Base-by-base conservation (phyloP, 768 basidiomycete species). In the Leccinum ochraceum region DNA sequence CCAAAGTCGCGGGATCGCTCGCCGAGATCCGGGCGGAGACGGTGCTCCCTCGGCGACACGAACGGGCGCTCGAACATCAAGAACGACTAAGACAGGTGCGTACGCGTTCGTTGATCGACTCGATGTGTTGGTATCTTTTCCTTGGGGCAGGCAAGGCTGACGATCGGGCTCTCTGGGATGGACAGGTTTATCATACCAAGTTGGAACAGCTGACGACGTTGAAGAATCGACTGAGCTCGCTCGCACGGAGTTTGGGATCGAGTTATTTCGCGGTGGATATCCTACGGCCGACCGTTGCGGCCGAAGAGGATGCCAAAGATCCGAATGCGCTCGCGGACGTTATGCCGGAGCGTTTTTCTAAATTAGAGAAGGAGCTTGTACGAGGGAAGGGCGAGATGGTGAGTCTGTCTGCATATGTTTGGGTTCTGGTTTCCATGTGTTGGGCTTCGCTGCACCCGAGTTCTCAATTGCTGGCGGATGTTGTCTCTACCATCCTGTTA, bases 331-430 rank as follows among this genome's bases (percentile, higher is more conserved):
- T 83, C 67, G 79, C 83, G 24, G 90, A 95, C 66, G 90, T 94
- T 16, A 88, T 86, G 11, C 87, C 89, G 0, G 92, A 94, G 64
- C 83, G 90, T 13, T 92, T 95, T 69, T 80, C 85, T 51, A 87
- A 79, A 66, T 77, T 95, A 6, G 92, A 95, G 79, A 89, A 90
- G 70, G 92, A 95, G 68, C 81, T 94, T 17, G 86, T 90, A 10
- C 80, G 89, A 56, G 92, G 91, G 11, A 94, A 94, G 74, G 83
- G 83, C n/a, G 94, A 95, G 83, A 82, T 93, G 57, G 90, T 93
- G 66, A 68, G 90, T 79, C 16, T 1, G n/a, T 57, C 11, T 20
- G 39, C 34, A 1, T 28, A 3, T 49, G 28, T 44, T 32, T 5
- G 3, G 20, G 14, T 55, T 9, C 34, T 26, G 2, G 11, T 53